Evolutionary conservation across 1,284 basidiomycete genomes (phyloP), one percentile per base, ranked within the genome.

Genomic region (Pyrrhoderma noxium): DNA sequence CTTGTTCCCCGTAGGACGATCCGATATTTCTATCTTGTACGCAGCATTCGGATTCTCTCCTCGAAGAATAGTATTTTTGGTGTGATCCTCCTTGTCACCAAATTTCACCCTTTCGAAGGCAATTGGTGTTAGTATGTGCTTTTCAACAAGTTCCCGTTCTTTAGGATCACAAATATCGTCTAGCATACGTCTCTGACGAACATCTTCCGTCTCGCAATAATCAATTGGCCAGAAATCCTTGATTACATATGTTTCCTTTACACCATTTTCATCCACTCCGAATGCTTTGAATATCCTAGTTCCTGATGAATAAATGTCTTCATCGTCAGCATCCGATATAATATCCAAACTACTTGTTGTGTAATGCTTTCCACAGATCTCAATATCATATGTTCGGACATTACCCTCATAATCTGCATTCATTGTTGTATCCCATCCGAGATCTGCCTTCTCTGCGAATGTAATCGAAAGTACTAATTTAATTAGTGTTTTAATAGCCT

Each of bases 371-470:
- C 21, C 35, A 13, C 8, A 34, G 37, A 23, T 14, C 18, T 40
- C 19, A 8, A 49, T 39, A 21, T 49, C 34, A 39, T 39, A 49
- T n/a, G 11, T 11, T 21, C 21, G 38, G 5, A 22, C 36, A 39
- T 39, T 38, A 14, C 16, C 45, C 1, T 22, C 36, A 18, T 16
- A 22, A 13, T 31, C 11, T 11, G 42, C 22, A 25, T 14, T 22
- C 14, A 49, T 40, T 7, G 47, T 49, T 40, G 47, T 13, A 22
- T 49, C 47, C 47, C 47, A 49, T 16, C 47, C 45, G 8, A 36
- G 22, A 19, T 47, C 45, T 9, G n/a, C 45, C 11, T 47, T 47
- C 11, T 13, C 14, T 8, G 47, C 47, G 18, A 49, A 49, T 9
- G 35, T 22, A 41, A 49, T 14, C 0, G 47, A 13, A 13, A 49